phyloP scores from a whole-genome alignment of 2,329 filamentous ascomycete genomes.

The Leptosphaerulina australis region DNA sequence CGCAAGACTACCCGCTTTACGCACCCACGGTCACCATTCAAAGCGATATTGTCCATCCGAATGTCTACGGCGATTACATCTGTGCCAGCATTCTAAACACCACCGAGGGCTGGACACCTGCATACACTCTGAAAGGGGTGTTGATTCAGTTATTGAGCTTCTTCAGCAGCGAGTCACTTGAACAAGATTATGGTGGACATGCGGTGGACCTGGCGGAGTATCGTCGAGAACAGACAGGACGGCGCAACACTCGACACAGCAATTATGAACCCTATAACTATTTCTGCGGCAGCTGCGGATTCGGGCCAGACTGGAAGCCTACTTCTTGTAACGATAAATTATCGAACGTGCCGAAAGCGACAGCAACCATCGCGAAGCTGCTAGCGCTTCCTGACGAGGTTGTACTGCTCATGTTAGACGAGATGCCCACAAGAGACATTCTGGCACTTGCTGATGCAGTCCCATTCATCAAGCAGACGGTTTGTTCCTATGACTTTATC shows the following conservation, averaged over 20 bases:
- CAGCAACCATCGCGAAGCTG: conserved; percentile 23
- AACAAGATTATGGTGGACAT: conserved; percentile 47
- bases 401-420: conserved; percentile 38
- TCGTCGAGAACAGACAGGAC: neutral
- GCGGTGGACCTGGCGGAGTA: conserved; percentile 32
- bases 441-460: conserved; percentile 48
- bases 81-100: conserved; percentile 57
- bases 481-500: conserved; percentile 46
- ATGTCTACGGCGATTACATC: conserved; percentile 54
- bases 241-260: neutral
- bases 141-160: conserved; percentile 61
- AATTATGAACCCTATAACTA: neutral
- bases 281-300: conserved; percentile 2
- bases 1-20: conserved; percentile 46
- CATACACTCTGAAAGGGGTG: conserved; percentile 58
- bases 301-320: neutral
- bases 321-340: too few species aligned
- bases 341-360: neutral
- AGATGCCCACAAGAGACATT: conserved; percentile 44
- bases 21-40: conserved; percentile 53
- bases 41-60: conserved; percentile 53
- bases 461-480: conserved; percentile 43
- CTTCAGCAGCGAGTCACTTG: conserved; percentile 56
- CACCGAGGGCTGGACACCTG: conserved; percentile 54
- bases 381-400: conserved; percentile 52